Evolutionary conservation across 108 stramenopile species (phyloP), one percentile per base, ranked within the genome.

Genomic region (Aurantiochytrium sp.): DNA sequence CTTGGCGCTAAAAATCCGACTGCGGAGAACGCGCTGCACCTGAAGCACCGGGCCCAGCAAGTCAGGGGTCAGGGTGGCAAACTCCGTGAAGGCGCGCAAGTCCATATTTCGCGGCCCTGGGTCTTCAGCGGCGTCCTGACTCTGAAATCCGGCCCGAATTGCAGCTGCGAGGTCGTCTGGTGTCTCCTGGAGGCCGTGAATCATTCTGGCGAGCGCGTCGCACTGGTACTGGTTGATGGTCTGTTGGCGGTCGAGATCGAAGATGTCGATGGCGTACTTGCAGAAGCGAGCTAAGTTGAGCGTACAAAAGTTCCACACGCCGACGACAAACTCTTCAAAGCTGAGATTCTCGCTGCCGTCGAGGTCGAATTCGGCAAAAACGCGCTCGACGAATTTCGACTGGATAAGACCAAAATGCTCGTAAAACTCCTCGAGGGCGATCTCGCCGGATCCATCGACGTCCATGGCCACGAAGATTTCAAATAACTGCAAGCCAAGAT

Each of bases 261-360:
- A 81, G 8, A 81, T 81, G 45, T 81, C 45, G 21, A 81, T 81
- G 42, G 73, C 1, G 24, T 48, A 81, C 3, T 81, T 41, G 73
- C 73, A 81, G 8, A 81, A 21, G 0, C 73, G 21, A 27, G 73
- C 24, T 48, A 48, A 21, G 17, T 41, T 48, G 8, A 81, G 45
- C n/a, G 73, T 81, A 17, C 39, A 81, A 81, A 81, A 81, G 73
- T 81, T 81, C 73, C 73, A 81, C 1, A 81, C 42, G 27, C 73
- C 73, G 1, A 81, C 73, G 27, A 81, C 39, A 24, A 81, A 81
- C 24, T 81, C 73, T 48, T 81, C 42, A 81, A 81, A 81, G 24
- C 45, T 81, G 6, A 81, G 45, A 21, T 81, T 15, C 24, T 48
- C 42, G 39, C 73, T 81, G 21, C 73, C 42, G 39, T 81, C 73